These are phyloP conservation scores for Piromyces sp. DNA, from an alignment of 192 early-diverging fungal species.

Conservation along the genomic window DNA sequence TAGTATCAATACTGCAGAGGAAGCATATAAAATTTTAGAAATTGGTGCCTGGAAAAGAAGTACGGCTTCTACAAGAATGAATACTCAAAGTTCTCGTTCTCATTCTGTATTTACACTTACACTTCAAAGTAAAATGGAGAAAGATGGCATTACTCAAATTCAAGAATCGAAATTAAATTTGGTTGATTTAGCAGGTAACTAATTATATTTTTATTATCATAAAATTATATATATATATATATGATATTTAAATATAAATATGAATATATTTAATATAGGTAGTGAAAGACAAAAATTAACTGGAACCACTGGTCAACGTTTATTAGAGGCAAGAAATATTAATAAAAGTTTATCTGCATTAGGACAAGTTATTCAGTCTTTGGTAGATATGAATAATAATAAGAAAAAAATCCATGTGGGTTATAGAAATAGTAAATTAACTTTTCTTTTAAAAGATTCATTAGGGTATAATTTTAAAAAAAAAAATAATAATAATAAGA, in stretches of 20 bases:
- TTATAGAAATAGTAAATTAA: conserved; percentile 51
- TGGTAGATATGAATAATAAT: conserved; percentile 41
- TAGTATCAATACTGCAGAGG: conserved; percentile 4
- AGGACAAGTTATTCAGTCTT: conserved; percentile 69
- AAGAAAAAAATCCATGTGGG: conserved; percentile 12
- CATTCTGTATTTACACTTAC: not conserved
- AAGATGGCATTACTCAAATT: not conserved
- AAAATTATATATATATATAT: no score
- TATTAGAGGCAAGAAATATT: conserved; percentile 69
- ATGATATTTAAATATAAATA: no score
- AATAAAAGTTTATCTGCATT: conserved; percentile 63
- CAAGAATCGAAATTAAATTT: not conserved
- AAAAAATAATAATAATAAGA: no score
- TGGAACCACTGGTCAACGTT: conserved; percentile 36
- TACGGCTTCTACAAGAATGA: not conserved
- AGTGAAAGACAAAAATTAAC: conserved; percentile 50
- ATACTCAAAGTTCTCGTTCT: not conserved
- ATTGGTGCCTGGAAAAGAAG: conserved; percentile 4
- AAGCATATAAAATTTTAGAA: conserved; percentile 16
- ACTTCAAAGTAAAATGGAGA: not conserved
- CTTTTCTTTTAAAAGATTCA: conserved; percentile 46
- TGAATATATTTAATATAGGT: not conserved
- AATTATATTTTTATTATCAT: no score
- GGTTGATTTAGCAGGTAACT: conserved; percentile 1
- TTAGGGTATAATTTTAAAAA: conserved; percentile 31